Evolutionary conservation across 148 eudicot species (phyloP).

Genomic region (Camellia sinensis): DNA sequence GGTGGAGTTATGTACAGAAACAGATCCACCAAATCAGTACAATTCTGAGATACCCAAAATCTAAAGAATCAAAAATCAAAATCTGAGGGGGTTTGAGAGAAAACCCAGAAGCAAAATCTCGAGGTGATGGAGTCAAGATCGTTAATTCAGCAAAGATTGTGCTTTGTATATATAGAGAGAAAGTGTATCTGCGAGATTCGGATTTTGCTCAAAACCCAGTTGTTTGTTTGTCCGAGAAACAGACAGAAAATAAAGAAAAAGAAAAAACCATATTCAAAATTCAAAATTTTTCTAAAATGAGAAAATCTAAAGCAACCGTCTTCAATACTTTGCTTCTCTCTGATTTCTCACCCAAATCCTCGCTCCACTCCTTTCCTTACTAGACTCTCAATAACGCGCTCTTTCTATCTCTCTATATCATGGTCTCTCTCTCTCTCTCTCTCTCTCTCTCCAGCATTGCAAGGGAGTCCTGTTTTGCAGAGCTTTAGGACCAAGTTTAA

Average conservation of each 20-base stretch:
- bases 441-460: too few relatives aligned
- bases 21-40: slow-evolving; percentile 14
- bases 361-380: too few relatives aligned
- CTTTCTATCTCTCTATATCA: too few relatives aligned
- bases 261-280: slow-evolving; percentile 15
- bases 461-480: too few relatives aligned
- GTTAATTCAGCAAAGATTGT: slow-evolving; percentile 36
- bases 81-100: too few relatives aligned
- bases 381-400: neutral
- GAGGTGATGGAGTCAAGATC: slow-evolving; percentile 30
- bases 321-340: neutral
- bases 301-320: slow-evolving; percentile 28
- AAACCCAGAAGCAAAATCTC: slow-evolving; percentile 26
- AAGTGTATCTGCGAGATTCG: slow-evolving; percentile 25
- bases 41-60: slow-evolving; percentile 15
- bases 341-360: too few relatives aligned
- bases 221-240: slow-evolving; percentile 31
- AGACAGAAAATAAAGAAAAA: slow-evolving; percentile 19
- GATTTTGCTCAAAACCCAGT: slow-evolving; percentile 24
- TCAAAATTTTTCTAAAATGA: slow-evolving; percentile 21
- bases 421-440: too few relatives aligned
- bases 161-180: slow-evolving; percentile 14
- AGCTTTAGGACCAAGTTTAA: too few relatives aligned
- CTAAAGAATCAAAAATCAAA: too few relatives aligned
- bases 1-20: slow-evolving; percentile 1